Base-by-base conservation (phyloP, 495 filamentous ascomycete species). In the Penicillium desertorum region DNA sequence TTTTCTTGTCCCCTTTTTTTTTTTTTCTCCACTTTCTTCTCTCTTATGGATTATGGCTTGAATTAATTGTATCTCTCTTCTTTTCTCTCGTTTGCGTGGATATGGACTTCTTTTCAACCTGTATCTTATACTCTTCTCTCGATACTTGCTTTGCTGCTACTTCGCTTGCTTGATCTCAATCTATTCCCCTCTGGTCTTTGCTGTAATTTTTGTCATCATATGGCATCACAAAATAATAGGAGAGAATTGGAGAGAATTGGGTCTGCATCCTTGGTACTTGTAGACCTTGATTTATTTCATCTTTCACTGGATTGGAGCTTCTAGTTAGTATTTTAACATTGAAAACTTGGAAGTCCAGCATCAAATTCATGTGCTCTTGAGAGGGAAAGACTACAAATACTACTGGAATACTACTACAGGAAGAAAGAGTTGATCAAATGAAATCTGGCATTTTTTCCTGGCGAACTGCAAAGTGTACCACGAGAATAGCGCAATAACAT, bases 391-490 rank as follows among this genome's bases (percentile, higher is more conserved):
- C 9, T 39, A 39, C 36, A 17, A 3, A 39, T n/a, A 39, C 3
- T 30, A 46, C 45, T 47, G 8, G 22, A 8, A 20, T 22, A 59
- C 32, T n/a, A 45, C 23, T 54, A 54, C 48, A 46, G 23, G 25
- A 32, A 12, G 12, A 34, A 34, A 39, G 46, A 19, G 4, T 44
- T 42, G 29, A 45, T 45, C 22, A 30, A 48, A 22, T 45, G 32
- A 32, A 45, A 50, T 16, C 62, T 57, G 53, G 45, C 39, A 57
- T 49, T 63, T 69, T 32, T 67, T 56, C 45, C 60, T 60, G 59
- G 64, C 45, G 61, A 62, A 56, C 42, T 62, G 60, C 57, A 43
- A 59, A 52, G 44, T 39, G 47, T 53, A 66, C 60, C 52, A 63
- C 49, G 47, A 56, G 55, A 57, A 55, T 47, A 60, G 52, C 25